Conservation (phyloP, 305 asterid genomes). For the Fraxinus xanthoxyloides region DNA sequence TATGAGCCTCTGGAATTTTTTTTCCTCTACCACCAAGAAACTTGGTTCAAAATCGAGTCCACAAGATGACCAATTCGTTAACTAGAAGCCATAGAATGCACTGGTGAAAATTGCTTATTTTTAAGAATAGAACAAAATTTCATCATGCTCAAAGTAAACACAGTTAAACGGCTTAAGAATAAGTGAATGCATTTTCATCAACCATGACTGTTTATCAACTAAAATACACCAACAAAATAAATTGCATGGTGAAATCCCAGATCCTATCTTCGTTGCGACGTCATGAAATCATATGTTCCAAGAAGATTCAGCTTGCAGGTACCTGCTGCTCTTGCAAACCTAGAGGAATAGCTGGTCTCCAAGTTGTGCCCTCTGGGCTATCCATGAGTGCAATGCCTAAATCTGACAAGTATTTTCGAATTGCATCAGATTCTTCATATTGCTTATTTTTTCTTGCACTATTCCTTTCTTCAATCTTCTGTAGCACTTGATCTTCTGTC, state of each 20-base stretch:
- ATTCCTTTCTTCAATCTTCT: constrained; percentile 72
- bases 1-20: background rate
- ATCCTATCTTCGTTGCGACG: background rate
- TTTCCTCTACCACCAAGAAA: background rate
- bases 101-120: background rate
- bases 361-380: constrained; percentile 81
- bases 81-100: background rate
- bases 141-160: background rate
- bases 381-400: constrained; percentile 92
- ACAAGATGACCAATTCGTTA: background rate
- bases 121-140: background rate
- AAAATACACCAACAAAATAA: background rate
- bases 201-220: background rate
- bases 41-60: background rate
- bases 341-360: constrained; percentile 95
- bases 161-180: background rate
- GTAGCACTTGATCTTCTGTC: constrained; percentile 61
- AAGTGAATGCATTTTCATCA: background rate
- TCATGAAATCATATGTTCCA: constrained; percentile 1
- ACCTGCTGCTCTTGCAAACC: constrained; percentile 62
- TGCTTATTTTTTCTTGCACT: constrained; percentile 74
- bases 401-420: constrained; percentile 72
- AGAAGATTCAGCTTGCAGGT: constrained; percentile 28
- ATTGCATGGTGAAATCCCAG: background rate
- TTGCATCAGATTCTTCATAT: constrained; percentile 73